These are phyloP conservation scores for Calendula officinalis DNA, from an alignment of 129 eudicot species.

Conservation along the genomic window DNA sequence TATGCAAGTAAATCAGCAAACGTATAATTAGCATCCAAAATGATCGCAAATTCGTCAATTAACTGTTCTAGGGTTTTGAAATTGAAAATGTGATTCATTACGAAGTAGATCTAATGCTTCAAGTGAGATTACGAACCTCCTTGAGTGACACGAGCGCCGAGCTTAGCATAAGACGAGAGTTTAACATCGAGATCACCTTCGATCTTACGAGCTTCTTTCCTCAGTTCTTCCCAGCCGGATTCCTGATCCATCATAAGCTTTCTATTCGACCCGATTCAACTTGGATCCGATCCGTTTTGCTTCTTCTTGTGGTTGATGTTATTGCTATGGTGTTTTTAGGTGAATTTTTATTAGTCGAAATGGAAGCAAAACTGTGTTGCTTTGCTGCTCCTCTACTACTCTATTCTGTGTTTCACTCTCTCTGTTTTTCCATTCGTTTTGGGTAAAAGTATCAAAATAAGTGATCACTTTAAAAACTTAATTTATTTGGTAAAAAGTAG, in stretches of 20 bases:
- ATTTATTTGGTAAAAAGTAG: no score
- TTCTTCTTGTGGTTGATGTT: not conserved
- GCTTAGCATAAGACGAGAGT: slow-evolving; percentile 92
- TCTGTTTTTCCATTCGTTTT: not conserved
- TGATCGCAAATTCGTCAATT: slow-evolving; percentile 16
- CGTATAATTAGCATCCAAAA: slow-evolving; percentile 5
- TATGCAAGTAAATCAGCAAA: slow-evolving; percentile 13
- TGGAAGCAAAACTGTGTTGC: slow-evolving; percentile 9
- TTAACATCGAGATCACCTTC: slow-evolving; percentile 98
- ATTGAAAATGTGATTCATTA: slow-evolving; percentile 18
- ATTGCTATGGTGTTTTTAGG: slow-evolving; percentile 5
- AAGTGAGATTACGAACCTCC: slow-evolving; percentile 37
- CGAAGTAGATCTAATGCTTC: slow-evolving; percentile 16
- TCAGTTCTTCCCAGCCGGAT: slow-evolving; percentile 98
- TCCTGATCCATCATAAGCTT: slow-evolving; percentile 58
- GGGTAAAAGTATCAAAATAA: no score
- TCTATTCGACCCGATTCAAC: slow-evolving; percentile 21
- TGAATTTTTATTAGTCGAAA: slow-evolving; percentile 10
- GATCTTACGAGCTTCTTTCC: slow-evolving; percentile 93
- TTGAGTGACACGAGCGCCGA: slow-evolving; percentile 86
- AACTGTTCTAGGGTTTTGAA: slow-evolving; percentile 29
- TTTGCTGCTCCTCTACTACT: slow-evolving; percentile 12
- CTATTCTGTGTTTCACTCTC: not conserved
- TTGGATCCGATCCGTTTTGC: slow-evolving; percentile 35
- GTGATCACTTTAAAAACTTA: no score